These are phyloP conservation scores for Pyrenophora tritici-repentis DNA, from an alignment of 2,329 filamentous ascomycete species.

Conservation along the genomic window DNA sequence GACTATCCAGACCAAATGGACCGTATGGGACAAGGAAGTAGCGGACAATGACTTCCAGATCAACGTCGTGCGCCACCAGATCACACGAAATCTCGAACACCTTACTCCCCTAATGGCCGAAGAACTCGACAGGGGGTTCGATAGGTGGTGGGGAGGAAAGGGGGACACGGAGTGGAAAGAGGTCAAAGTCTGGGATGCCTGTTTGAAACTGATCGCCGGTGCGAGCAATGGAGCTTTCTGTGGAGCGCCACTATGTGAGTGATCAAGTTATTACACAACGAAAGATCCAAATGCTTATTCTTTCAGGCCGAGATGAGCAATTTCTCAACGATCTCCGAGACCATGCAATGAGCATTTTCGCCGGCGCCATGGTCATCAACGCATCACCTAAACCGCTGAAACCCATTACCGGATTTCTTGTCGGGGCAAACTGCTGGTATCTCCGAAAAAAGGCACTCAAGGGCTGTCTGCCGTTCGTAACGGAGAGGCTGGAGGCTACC, in stretches of 20 bases:
- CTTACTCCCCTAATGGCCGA: slow-evolving; percentile 22
- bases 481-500: slow-evolving; percentile 18
- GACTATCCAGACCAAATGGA: slow-evolving; percentile 24
- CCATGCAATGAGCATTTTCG: slow-evolving; percentile 21
- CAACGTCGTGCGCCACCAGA: slow-evolving; percentile 24
- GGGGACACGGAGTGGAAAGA: slow-evolving; percentile 19
- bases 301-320: slow-evolving; percentile 15
- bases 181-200: slow-evolving; percentile 20
- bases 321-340: slow-evolving; percentile 18
- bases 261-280: not conserved
- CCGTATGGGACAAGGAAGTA: slow-evolving; percentile 20
- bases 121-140: slow-evolving; percentile 17
- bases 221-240: slow-evolving; percentile 23
- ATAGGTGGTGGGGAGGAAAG: slow-evolving; percentile 15
- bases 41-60: slow-evolving; percentile 20
- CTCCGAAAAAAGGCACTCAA: slow-evolving; percentile 14
- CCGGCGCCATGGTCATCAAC: slow-evolving; percentile 21
- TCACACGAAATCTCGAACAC: slow-evolving; percentile 18
- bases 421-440: slow-evolving; percentile 16
- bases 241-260: slow-evolving; percentile 22
- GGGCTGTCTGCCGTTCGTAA: slow-evolving; percentile 20
- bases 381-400: slow-evolving; percentile 17
- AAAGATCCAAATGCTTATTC: not conserved
- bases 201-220: slow-evolving; percentile 18
- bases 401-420: slow-evolving; percentile 14